Evolutionary conservation across 192 early-diverging fungal species (phyloP).

Genomic region (Irineochytrium annulatum): DNA sequence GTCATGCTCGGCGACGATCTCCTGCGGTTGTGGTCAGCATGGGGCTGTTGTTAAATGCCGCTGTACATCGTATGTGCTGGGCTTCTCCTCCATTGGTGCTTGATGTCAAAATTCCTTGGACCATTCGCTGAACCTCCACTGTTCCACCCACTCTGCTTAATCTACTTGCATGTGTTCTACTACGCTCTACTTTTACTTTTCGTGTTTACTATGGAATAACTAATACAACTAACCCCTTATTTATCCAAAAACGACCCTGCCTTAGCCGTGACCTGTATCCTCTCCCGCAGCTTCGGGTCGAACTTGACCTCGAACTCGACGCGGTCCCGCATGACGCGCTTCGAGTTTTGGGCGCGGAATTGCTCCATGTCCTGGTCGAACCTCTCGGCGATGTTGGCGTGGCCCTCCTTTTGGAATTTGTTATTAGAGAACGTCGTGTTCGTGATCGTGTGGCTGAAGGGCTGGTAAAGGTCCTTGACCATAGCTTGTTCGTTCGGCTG

Average conservation of each 20-base stretch:
- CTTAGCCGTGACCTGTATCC: constrained; percentile 4
- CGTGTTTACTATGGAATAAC: background rate
- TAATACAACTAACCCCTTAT: background rate
- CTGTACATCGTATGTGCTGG: too few relatives aligned
- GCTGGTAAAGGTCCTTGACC: constrained; percentile 21
- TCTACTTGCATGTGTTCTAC: too few relatives aligned
- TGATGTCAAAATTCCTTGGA: too few relatives aligned
- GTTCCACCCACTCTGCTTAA: too few relatives aligned
- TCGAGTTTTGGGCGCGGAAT: constrained; percentile 11
- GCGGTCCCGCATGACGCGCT: constrained; percentile 7
- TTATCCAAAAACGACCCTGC: too few relatives aligned
- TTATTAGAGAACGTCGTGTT: constrained; percentile 23
- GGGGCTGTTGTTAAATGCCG: too few relatives aligned
- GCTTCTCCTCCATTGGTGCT: too few relatives aligned
- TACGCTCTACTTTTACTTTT: too few relatives aligned
- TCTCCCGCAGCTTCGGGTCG: constrained; percentile 4
- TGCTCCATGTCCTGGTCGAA: constrained; percentile 17
- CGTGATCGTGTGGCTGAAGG: constrained; percentile 7
- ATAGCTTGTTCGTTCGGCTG: constrained; percentile 12
- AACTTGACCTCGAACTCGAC: constrained; percentile 23
- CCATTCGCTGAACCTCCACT: too few relatives aligned
- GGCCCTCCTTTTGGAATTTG: constrained; percentile 20
- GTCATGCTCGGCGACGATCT: too few relatives aligned
- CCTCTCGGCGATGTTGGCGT: constrained; percentile 7
- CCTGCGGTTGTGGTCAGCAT: too few relatives aligned